phyloP scores from a whole-genome alignment of 1,284 basidiomycete genomes.

The Irpex sp. region DNA sequence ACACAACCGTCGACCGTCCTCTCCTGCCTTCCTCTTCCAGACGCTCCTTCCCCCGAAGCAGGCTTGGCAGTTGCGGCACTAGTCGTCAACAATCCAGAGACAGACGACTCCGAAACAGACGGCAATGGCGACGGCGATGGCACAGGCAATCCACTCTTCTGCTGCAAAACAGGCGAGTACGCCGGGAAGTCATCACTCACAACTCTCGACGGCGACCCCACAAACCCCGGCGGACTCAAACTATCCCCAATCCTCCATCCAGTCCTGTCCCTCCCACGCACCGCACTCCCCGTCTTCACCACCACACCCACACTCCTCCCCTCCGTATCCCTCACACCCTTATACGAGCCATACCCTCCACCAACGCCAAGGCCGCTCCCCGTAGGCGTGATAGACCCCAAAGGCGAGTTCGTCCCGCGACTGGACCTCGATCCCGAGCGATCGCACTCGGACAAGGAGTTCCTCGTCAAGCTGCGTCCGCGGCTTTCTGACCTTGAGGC shows the following conservation, averaged over 20 bases:
- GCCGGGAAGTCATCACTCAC: slow-evolving; percentile 15
- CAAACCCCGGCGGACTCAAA: slow-evolving; percentile 35
- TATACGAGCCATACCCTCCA: slow-evolving; percentile 25
- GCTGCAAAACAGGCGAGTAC: slow-evolving; percentile 21
- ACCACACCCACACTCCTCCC: not conserved
- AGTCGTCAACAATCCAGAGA: slow-evolving; percentile 20
- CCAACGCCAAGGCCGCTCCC: slow-evolving; percentile 32
- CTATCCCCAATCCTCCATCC: slow-evolving; percentile 44
- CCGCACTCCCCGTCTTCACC: slow-evolving; percentile 14
- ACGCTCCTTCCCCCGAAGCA: not conserved
- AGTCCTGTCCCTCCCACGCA: slow-evolving; percentile 35
- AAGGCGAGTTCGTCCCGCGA: slow-evolving; percentile 37
- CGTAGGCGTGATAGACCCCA: slow-evolving; percentile 60
- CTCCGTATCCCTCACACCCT: slow-evolving; percentile 22
- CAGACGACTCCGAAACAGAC: slow-evolving; percentile 11
- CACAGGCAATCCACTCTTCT: slow-evolving; percentile 14
- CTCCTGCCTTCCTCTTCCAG: not conserved
- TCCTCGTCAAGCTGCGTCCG: slow-evolving; percentile 52
- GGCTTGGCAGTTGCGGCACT: slow-evolving; percentile 17
- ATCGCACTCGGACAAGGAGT: slow-evolving; percentile 43
- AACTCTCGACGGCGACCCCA: slow-evolving; percentile 23
- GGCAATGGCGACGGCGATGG: slow-evolving; percentile 21
- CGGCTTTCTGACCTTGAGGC: slow-evolving; percentile 27
- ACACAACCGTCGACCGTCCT: not conserved
- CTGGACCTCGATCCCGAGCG: slow-evolving; percentile 29